These are phyloP conservation scores for Fraxinus greggii DNA, from an alignment of 305 asterid species.

Conservation along the genomic window DNA sequence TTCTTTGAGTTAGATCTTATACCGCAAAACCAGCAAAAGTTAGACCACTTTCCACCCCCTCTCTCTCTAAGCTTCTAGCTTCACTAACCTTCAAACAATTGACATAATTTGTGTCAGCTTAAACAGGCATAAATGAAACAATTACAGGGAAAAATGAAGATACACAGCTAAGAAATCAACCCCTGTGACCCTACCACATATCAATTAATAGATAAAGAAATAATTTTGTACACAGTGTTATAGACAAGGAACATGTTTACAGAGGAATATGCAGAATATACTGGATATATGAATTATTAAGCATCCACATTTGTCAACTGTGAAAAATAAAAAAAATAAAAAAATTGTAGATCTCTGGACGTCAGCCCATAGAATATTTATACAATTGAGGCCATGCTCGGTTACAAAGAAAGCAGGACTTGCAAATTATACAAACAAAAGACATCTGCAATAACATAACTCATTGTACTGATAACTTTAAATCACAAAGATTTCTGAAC, in stretches of 20 bases:
- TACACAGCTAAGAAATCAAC: background rate
- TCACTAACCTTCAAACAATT: conserved; percentile 76
- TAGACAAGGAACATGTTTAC: background rate
- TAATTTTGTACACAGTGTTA: background rate
- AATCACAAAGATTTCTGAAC: background rate
- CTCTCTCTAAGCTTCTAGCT: conserved; percentile 91
- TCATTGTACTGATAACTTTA: background rate
- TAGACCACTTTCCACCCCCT: conserved; percentile 72
- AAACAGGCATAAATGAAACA: conserved; percentile 13
- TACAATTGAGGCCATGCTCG: background rate
- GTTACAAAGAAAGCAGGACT: background rate
- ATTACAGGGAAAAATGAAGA: conserved; percentile 1
- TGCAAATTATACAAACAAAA: background rate
- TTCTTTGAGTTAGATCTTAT: conserved; percentile 25
- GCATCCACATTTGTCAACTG: background rate
- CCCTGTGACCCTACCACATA: background rate
- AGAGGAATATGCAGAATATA: background rate
- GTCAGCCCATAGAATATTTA: background rate
- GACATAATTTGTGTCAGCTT: conserved; percentile 27
- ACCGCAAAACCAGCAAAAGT: conserved; percentile 98
- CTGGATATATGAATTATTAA: background rate
- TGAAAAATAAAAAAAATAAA: background rate
- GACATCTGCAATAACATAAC: background rate
- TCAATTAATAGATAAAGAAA: background rate
- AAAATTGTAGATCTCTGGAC: background rate